Percentiles rank a stretch among this genome's conserved stretches.
Conservation (phyloP, 2,329 filamentous ascomycete species). For the Fusarium multiceps region DNA sequence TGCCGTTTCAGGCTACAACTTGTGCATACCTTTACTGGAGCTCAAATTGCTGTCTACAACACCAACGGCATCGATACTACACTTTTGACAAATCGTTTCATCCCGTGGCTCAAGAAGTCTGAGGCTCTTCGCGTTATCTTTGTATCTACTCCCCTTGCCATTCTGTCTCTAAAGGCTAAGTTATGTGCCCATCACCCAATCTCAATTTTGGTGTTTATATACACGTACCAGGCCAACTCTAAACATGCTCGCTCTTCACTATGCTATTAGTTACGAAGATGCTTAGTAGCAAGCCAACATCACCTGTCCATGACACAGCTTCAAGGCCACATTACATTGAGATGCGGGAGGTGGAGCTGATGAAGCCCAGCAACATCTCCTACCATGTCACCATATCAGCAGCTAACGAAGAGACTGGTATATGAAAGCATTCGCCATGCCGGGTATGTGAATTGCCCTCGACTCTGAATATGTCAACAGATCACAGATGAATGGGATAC, state of each 20-base stretch:
- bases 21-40: conserved; percentile 9
- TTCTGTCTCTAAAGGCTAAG: conserved; percentile 26
- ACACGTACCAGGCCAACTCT: conserved; percentile 34
- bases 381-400: conserved; percentile 5
- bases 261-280: conserved; percentile 21
- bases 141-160: conserved; percentile 29
- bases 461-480: neutral
- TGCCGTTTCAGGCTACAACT: conserved; percentile 16
- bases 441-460: conserved; percentile 4
- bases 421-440: conserved; percentile 4
- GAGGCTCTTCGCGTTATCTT: conserved; percentile 28
- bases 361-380: conserved; percentile 17
- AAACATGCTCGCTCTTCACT: conserved; percentile 36
- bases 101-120: conserved; percentile 25
- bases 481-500: neutral
- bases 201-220: conserved; percentile 24
- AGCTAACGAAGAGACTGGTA: conserved; percentile 13
- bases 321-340: conserved; percentile 16
- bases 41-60: conserved; percentile 28
- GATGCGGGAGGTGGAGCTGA: conserved; percentile 12
- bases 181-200: neutral
- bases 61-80: conserved; percentile 33
- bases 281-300: conserved; percentile 24
- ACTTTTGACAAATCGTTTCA: conserved; percentile 29
- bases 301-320: conserved; percentile 20